Evolutionary conservation across 2,329 filamentous ascomycete species (phyloP), one percentile per base, ranked within the genome.

Genomic region (Didymella pomorum): DNA sequence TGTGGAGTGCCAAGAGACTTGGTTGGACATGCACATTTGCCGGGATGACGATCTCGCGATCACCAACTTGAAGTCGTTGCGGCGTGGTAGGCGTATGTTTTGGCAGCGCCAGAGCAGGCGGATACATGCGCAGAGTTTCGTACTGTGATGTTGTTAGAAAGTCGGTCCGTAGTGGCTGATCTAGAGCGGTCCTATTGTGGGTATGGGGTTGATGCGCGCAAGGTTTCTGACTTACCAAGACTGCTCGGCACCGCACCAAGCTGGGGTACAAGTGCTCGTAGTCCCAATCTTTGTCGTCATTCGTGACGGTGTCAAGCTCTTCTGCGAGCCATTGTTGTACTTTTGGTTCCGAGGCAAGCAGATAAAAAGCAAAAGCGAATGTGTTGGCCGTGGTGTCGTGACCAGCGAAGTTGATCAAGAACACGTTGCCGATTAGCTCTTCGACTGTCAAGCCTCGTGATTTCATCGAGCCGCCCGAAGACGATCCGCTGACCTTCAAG

Each of bases 331-430:
- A 45, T 12, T 5, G 10, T 31, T 45, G 43, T 3, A 45, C 5
- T 20, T 14, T 26, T 28, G 26, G 43, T 10, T 45, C 43, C n/a
- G 6, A 84, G 18, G 18, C 28, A 47, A 47, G 44, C 44, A 45
- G 20, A 12, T 35, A 47, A 20, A 35, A 20, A 1, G 43, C 43
- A 14, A 28, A 45, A 3, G 26, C 43, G 16, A 45, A n/a, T 0
- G 78, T 79, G 26, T 81, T 78, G 0, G 82, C 80, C 0, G 81
- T 82, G 0, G 82, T 84, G 56, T 85, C 82, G 56, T 84, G 81
- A 0, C 83, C 83, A 0, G 83, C 82, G 48, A 84, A 74, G 46
- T 80, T 83, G 60, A 83, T 77, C 1, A 80, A 71, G 50, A 82
- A 82, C 45, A 83, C 69, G 44, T 84, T 84, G 14, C 82, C 81